A percentile compares a stretch with the other conserved stretches of the same genome.
Conservation (phyloP, 2,329 filamentous ascomycete genomes). For the Pseudogymnoascus sp. region DNA sequence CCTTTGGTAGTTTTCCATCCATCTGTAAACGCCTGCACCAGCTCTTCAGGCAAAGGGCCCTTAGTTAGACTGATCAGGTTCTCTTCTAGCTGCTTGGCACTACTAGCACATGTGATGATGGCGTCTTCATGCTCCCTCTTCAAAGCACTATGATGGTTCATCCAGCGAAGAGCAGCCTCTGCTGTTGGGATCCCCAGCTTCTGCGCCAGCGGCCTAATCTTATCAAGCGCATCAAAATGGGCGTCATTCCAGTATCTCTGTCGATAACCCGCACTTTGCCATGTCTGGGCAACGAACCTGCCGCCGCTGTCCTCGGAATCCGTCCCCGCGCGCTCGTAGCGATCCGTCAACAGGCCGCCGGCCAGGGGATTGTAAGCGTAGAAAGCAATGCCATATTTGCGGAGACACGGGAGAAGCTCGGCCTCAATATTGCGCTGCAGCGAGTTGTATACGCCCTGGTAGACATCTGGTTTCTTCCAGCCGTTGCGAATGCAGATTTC, state of each 20-base stretch:
- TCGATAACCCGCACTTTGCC: conserved; percentile 32
- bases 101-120: no score
- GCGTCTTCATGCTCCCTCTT: no score
- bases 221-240: conserved; percentile 38
- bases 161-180: no score
- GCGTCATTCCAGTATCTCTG: conserved; percentile 36
- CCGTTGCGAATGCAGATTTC: conserved; percentile 23
- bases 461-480: conserved; percentile 25
- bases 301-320: conserved; percentile 26
- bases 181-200: no score
- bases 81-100: no score
- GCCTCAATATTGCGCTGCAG: conserved; percentile 47
- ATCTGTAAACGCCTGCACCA: no score
- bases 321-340: conserved; percentile 24
- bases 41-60: no score
- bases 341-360: conserved; percentile 36
- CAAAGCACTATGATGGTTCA: no score
- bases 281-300: conserved; percentile 34
- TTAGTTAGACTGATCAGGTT: no score
- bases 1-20: no score
- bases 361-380: conserved; percentile 43
- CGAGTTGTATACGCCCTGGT: conserved; percentile 25
- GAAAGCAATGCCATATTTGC: conserved; percentile 50
- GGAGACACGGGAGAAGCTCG: conserved; percentile 49
- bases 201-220: conserved; percentile 28